A percentile compares a stretch with the other conserved stretches of the same genome.
phyloP scores from a whole-genome alignment of 164 flowering plant species.

The Echeveria elegans region DNA sequence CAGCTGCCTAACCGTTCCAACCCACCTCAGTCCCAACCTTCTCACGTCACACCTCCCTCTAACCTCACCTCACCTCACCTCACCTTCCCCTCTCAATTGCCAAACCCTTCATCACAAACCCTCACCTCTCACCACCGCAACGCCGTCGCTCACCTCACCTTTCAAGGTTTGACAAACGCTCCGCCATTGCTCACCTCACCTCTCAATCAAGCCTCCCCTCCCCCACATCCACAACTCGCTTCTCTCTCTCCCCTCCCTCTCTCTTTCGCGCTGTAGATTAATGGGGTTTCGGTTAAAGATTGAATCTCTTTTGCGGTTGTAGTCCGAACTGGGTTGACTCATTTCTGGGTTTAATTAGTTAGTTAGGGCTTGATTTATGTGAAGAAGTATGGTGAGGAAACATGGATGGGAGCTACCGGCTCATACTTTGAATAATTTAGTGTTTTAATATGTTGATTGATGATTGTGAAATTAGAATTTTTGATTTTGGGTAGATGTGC shows the following conservation, averaged over 20 bases:
- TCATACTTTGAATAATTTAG: conserved; percentile 38
- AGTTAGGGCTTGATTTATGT: not conserved
- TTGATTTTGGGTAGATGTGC: not conserved
- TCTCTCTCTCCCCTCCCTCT: too few relatives aligned
- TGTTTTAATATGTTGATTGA: not conserved
- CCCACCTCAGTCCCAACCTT: too few relatives aligned
- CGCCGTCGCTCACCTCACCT: too few relatives aligned
- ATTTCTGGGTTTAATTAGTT: not conserved
- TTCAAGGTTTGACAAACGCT: too few relatives aligned
- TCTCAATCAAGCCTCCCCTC: not conserved
- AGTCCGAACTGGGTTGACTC: not conserved
- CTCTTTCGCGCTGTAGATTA: conserved; percentile 1
- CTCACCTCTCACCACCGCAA: too few relatives aligned
- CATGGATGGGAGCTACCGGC: conserved; percentile 95
- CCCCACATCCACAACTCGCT: not conserved
- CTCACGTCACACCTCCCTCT: too few relatives aligned
- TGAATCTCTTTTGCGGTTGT: not conserved
- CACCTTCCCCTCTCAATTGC: too few relatives aligned
- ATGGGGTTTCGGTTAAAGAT: not conserved
- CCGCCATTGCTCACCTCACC: too few relatives aligned
- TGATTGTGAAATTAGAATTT: not conserved
- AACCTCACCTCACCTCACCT: too few relatives aligned
- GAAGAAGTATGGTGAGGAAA: conserved; percentile 71
- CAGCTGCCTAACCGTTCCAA: too few relatives aligned
- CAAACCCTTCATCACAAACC: too few relatives aligned